phyloP scores from a whole-genome alignment of 2,329 filamentous ascomycete species.

The Pseudogymnoascus sp. region DNA sequence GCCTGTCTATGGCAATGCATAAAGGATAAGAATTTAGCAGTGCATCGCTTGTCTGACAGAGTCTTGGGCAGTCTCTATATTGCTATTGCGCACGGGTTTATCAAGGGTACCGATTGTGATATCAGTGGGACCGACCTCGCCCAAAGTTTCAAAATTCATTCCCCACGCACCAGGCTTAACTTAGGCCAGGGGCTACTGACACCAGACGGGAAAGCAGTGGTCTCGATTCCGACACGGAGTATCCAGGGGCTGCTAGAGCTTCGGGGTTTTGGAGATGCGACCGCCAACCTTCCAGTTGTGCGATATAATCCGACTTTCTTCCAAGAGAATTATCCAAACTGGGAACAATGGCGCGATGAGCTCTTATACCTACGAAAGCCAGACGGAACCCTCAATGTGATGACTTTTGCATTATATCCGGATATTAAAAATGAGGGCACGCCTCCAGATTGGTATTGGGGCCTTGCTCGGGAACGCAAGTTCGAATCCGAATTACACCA shows the following conservation, averaged over 20 bases:
- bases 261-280: no score
- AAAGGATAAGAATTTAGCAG: background rate
- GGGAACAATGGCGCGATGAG: background rate
- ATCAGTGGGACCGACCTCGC: background rate
- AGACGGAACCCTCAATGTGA: background rate
- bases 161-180: background rate
- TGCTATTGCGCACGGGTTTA: background rate
- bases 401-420: background rate
- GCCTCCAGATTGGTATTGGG: background rate
- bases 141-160: background rate
- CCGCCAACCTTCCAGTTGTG: background rate
- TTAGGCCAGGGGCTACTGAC: background rate
- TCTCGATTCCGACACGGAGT: no score
- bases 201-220: background rate
- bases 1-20: background rate
- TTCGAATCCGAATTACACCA: background rate
- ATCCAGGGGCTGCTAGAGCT: no score
- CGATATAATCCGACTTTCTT: background rate
- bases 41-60: background rate
- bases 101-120: background rate
- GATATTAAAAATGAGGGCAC: background rate
- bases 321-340: background rate
- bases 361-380: background rate
- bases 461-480: background rate
- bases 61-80: background rate